Conservation (phyloP, 2,329 filamentous ascomycete species). For the Talaromyces funiculosus region DNA sequence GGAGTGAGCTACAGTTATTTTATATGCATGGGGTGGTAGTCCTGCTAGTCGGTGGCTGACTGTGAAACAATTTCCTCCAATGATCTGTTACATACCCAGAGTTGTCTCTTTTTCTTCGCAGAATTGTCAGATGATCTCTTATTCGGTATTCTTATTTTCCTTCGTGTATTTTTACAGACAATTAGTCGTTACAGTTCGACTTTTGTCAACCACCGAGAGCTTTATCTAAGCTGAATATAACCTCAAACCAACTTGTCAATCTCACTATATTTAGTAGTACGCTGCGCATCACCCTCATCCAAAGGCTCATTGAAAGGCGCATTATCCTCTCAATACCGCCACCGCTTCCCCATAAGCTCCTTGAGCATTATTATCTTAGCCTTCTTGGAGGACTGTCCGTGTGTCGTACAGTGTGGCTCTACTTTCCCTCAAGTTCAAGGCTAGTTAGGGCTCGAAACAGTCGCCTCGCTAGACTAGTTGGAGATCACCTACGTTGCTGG, state of each 20-base stretch:
- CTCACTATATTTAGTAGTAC: neutral
- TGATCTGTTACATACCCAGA: neutral
- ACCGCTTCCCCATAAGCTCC: neutral
- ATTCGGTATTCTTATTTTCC: neutral
- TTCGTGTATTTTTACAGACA: neutral
- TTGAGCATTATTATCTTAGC: neutral
- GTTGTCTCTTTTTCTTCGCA: neutral
- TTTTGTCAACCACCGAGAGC: neutral
- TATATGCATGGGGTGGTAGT: slow-evolving; percentile 11
- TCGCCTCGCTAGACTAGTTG: neutral
- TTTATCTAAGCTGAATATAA: neutral
- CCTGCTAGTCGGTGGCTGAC: slow-evolving; percentile 6
- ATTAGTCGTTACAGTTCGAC: neutral
- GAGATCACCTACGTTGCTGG: neutral
- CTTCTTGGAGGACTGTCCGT: too few species aligned
- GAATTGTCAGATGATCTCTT: neutral
- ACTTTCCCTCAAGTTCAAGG: neutral
- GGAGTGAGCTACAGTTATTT: neutral
- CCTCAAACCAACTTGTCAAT: neutral
- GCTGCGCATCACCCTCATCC: neutral
- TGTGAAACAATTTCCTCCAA: neutral
- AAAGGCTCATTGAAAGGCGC: neutral
- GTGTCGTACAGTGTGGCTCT: too few species aligned
- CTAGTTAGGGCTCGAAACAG: neutral
- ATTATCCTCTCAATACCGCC: neutral